Evolutionary conservation across 352 stramenopile genomes (phyloP), one percentile per base, ranked within the genome.

Genomic region (Globisporangium okanoganense): DNA sequence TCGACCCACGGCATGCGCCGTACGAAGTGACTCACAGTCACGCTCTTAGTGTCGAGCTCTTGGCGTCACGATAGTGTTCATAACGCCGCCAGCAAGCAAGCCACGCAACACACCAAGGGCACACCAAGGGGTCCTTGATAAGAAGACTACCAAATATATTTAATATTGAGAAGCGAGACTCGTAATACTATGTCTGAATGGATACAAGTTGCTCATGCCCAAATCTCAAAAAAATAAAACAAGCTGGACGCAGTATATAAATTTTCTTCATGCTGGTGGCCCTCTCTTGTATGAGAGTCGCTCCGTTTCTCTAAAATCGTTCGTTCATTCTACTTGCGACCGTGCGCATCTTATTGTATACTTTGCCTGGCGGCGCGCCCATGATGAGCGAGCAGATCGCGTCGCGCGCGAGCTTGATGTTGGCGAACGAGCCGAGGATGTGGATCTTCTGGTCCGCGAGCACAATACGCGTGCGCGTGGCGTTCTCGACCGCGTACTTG

Each of bases 281-380:
- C 9, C 20, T 38, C 35, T 16, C 7, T n/a, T 38, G 20, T 13
- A 36, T 16, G 24, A 54, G 27, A 38, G 10, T 33, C 16, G 4
- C 10, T 5, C 24, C 22, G 2, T 25, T 3, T 55, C 24, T 62
- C 88, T 94, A 98, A 74, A 97, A 98, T 51, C 93, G 82, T 76
- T 98, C 97, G 74, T 97, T 99, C 95, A 99, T 98, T 73, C 98
- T 84, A 72, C 96, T 98, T 41, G 97, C 96, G 43, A 99, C 97
- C 76, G 97, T 98, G 60, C 97, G 91, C 97, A 99, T 99, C 78
- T 99, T 98, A 79, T 99, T 99, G 84, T 99, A 99, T 60, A 99
- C 97, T 78, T 99, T 99, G 64, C 97, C 97, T 22, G 98, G 98
- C 36, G 97, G 97, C 22, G 98, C 97, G 56, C 98, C 98, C 71